A percentile compares a stretch with the other conserved stretches of the same genome.
phyloP scores from a whole-genome alignment of 1,139 yeast species.

The Saccharomyces uvarum region DNA sequence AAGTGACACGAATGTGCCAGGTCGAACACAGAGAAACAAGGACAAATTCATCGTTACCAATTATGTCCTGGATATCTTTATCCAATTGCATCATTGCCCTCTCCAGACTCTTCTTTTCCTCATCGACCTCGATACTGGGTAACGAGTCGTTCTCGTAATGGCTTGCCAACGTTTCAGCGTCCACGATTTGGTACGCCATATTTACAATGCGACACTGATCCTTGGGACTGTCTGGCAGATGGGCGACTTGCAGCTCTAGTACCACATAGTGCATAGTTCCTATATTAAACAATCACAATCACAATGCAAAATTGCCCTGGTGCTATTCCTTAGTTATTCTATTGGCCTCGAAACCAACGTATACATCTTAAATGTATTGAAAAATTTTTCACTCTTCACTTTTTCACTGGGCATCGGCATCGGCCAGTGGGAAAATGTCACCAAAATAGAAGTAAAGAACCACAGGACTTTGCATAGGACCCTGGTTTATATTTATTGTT shows the following conservation, averaged over 20 bases:
- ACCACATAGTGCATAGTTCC: slow-evolving; percentile 25
- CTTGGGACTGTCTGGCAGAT: slow-evolving; percentile 25
- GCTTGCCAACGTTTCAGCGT: slow-evolving; percentile 16
- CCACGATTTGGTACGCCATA: slow-evolving; percentile 23
- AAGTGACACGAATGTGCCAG: slow-evolving; percentile 65
- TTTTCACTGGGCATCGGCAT: slow-evolving; percentile 1
- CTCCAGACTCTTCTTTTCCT: neutral
- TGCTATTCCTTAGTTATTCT: neutral
- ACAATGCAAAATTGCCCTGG: neutral
- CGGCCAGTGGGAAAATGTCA: neutral
- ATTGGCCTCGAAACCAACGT: neutral
- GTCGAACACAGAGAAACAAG: slow-evolving; percentile 59
- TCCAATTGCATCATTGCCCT: slow-evolving; percentile 7
- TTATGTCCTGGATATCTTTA: slow-evolving; percentile 5
- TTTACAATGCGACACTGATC: slow-evolving; percentile 23
- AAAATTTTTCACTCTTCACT: neutral
- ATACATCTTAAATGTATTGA: neutral
- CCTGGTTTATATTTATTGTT: neutral
- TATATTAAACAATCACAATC: neutral
- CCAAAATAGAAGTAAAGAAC: neutral
- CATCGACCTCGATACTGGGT: neutral
- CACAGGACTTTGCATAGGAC: neutral
- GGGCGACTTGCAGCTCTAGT: slow-evolving; percentile 25
- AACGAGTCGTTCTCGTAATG: neutral
- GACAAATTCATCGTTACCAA: slow-evolving; percentile 45